Conservation (phyloP, 1,139 yeast species). For the Debaryomyces nepalensis region DNA sequence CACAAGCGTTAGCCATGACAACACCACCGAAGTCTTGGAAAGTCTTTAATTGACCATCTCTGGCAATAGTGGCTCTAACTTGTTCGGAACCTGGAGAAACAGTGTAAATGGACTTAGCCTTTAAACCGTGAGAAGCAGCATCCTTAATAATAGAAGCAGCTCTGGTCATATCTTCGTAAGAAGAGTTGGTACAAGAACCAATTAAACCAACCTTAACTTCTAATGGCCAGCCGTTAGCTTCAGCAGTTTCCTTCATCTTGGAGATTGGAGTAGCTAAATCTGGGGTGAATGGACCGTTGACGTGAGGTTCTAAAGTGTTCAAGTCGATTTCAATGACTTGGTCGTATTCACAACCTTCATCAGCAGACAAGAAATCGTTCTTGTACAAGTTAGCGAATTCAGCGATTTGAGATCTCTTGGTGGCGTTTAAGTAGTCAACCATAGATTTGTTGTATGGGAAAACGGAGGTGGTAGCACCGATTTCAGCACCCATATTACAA, state of each 20-base stretch:
- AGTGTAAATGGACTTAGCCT: constrained; percentile 87
- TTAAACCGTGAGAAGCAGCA: constrained; percentile 89
- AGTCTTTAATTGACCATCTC: constrained; percentile 92
- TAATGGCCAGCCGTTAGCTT: constrained; percentile 89
- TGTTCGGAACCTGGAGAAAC: constrained; percentile 99
- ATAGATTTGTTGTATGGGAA: constrained; percentile 96
- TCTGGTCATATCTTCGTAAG: constrained; percentile 98
- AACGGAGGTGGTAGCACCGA: constrained; percentile 98
- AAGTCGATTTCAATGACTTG: constrained; percentile 94
- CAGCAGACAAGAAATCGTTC: constrained; percentile 83
- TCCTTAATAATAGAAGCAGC: constrained; percentile 92
- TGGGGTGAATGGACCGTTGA: constrained; percentile 99
- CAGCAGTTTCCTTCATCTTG: constrained; percentile 86
- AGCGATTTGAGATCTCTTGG: constrained; percentile 83
- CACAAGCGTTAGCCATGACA: constrained; percentile 98
- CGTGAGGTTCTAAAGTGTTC: constrained; percentile 93
- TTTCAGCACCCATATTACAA: constrained; percentile 99
- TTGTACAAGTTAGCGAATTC: constrained; percentile 78
- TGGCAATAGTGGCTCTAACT: constrained; percentile 96
- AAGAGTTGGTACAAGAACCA: constrained; percentile 99
- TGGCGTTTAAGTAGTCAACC: constrained; percentile 87
- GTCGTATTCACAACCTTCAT: constrained; percentile 94
- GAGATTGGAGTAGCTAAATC: constrained; percentile 98
- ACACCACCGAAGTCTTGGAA: constrained; percentile 94
- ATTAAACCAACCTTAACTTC: constrained; percentile 95